Conservation (phyloP, 768 basidiomycete species). For the Paxillus ammoniavirescens region DNA sequence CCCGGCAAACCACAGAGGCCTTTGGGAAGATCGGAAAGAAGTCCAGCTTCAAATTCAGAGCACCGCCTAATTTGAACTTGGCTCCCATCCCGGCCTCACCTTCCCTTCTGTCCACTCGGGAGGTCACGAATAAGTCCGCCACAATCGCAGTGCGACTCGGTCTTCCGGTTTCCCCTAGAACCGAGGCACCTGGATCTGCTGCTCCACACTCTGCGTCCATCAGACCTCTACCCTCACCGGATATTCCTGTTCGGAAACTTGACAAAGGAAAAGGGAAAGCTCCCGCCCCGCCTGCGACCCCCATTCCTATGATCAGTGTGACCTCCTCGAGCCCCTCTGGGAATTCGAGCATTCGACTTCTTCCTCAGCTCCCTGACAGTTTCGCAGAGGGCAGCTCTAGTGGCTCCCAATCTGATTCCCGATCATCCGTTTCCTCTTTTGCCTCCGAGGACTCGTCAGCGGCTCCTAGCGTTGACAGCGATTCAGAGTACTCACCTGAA, state of each 20-base stretch:
- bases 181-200: not conserved
- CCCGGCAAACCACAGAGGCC: not conserved
- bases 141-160: constrained; percentile 10
- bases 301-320: constrained; percentile 1
- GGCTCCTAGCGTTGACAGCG: not conserved
- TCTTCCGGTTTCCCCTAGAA: not conserved
- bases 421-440: not conserved
- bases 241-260: not conserved
- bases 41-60: constrained; percentile 5
- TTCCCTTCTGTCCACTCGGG: not conserved
- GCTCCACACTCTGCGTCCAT: not conserved
- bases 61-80: constrained; percentile 8
- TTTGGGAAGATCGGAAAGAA: constrained; percentile 1
- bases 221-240: not conserved
- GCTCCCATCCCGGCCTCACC: not conserved
- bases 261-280: constrained; percentile 13
- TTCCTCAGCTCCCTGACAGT: constrained; percentile 7
- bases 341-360: constrained; percentile 1
- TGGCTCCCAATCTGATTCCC: not conserved
- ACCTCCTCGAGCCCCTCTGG: not conserved
- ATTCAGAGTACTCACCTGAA: constrained; percentile 6
- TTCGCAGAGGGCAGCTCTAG: not conserved
- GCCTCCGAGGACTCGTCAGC: not conserved
- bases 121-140: constrained; percentile 9
- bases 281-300: not conserved